Evolutionary conservation across 1,284 basidiomycete species (phyloP), one percentile per base, ranked within the genome.

Genomic region (Macrocystidia cucumis): DNA sequence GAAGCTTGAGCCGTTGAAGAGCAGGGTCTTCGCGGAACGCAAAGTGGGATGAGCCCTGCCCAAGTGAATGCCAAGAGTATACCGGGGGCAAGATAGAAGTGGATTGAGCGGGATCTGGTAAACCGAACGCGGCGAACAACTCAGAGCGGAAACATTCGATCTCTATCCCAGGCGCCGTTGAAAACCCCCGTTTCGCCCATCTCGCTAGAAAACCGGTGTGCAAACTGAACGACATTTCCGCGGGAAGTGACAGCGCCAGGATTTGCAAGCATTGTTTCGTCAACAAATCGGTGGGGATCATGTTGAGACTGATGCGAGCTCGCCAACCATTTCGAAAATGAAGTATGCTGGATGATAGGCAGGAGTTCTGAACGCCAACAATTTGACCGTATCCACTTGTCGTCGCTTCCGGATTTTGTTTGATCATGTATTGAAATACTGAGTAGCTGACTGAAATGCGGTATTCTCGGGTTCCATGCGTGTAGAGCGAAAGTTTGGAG

Each of bases 11-110:
- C 4, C 50, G 48, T 23, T 58, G 59, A 19, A 85, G 49, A 1
- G 65, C 70, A 13, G 70, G 65, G 49, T 85, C 83, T 38, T 78
- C 74, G n/a, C 53, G 53, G 39, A 78, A 73, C 20, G 65, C 63
- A 12, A 44, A 53, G 47, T 67, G 61, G 8, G 65, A 67, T 17
- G 52, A 46, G 5, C 59, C 65, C 1, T 33, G 40, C 4, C 52
- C 49, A 13, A 72, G 52, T 6, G 38, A 40, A 24, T 44, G 41
- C 62, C 47, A 77, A n/a, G n/a, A n/a, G n/a, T n/a, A n/a, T n/a
- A n/a, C n/a, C n/a, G n/a, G n/a, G n/a, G n/a, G n/a, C n/a, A n/a
- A n/a, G n/a, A n/a, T n/a, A n/a, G n/a, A n/a, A n/a, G n/a, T n/a
- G n/a, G n/a, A n/a, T n/a, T n/a, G n/a, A n/a, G n/a, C n/a, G 35